Percentiles rank a stretch among this genome's conserved stretches.
Conservation (phyloP, 352 stramenopile species). For the Phytopythium delawarense region DNA sequence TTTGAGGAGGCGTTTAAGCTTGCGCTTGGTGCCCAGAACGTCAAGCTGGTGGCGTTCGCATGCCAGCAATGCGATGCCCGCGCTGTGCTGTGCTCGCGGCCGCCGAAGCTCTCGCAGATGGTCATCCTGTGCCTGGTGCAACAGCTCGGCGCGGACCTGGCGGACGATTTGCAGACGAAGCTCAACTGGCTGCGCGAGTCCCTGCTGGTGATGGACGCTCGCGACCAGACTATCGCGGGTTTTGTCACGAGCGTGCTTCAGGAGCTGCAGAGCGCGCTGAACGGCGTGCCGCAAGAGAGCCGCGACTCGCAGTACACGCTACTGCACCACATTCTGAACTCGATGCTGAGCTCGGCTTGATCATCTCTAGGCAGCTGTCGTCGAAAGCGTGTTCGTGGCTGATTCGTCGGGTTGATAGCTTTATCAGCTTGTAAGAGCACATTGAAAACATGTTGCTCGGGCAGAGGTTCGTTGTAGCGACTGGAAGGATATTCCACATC, state of each 20-base stretch:
- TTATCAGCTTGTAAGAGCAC: too few species aligned
- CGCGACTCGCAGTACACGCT: slow-evolving; percentile 83
- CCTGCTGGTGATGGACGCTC: slow-evolving; percentile 77
- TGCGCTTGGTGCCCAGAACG: slow-evolving; percentile 70
- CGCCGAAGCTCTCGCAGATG: slow-evolving; percentile 80
- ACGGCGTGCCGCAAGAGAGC: slow-evolving; percentile 46
- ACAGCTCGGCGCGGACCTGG: slow-evolving; percentile 69
- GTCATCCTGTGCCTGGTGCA: slow-evolving; percentile 82
- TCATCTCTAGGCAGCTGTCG: not conserved
- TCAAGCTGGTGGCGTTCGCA: slow-evolving; percentile 63
- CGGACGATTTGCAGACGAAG: slow-evolving; percentile 62
- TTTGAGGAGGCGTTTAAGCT: slow-evolving; percentile 84
- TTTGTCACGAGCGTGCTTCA: slow-evolving; percentile 79
- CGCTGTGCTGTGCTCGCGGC: slow-evolving; percentile 54
- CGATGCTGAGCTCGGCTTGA: slow-evolving; percentile 72
- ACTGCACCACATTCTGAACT: slow-evolving; percentile 84
- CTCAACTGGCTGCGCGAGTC: slow-evolving; percentile 76
- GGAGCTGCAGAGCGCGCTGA: slow-evolving; percentile 62
- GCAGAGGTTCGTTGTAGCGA: too few species aligned
- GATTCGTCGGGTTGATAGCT: too few species aligned
- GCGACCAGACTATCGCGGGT: slow-evolving; percentile 61
- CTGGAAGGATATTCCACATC: too few species aligned
- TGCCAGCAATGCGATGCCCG: slow-evolving; percentile 68
- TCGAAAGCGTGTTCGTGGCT: not conserved
- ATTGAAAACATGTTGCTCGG: too few species aligned